Evolutionary conservation across 352 stramenopile species (phyloP).

Genomic region (Globisporangium apiculatum): DNA sequence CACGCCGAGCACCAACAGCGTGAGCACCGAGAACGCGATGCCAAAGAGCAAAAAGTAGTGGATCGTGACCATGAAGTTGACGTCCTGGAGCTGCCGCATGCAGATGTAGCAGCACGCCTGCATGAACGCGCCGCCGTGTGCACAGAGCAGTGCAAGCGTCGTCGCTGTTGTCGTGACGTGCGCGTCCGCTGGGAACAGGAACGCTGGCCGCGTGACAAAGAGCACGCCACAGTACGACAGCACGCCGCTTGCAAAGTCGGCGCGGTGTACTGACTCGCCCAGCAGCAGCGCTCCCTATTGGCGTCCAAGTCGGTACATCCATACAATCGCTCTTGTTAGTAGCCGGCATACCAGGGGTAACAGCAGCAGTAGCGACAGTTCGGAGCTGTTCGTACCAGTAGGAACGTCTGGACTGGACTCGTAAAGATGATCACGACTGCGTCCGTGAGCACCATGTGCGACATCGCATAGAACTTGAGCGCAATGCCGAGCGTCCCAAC

Average conservation of each 20-base stretch:
- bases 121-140: slow-evolving; percentile 30
- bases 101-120: slow-evolving; percentile 48
- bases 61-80: slow-evolving; percentile 26
- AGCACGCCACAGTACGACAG: slow-evolving; percentile 55
- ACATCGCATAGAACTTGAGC: slow-evolving; percentile 53
- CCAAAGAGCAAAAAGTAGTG: slow-evolving; percentile 36
- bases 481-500: slow-evolving; percentile 44
- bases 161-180: slow-evolving; percentile 4
- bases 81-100: slow-evolving; percentile 44
- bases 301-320: too few relatives aligned
- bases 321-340: too few relatives aligned
- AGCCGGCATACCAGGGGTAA: too few relatives aligned
- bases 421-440: slow-evolving; percentile 64
- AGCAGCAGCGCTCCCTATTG: slow-evolving; percentile 36
- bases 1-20: slow-evolving; percentile 23
- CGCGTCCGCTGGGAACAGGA: slow-evolving; percentile 30
- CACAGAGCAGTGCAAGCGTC: slow-evolving; percentile 28
- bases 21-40: slow-evolving; percentile 18
- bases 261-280: slow-evolving; percentile 31
- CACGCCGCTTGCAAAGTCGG: slow-evolving; percentile 38
- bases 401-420: slow-evolving; percentile 50
- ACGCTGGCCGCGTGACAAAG: slow-evolving; percentile 49
- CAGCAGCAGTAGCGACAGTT: too few relatives aligned
- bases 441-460: slow-evolving; percentile 69
- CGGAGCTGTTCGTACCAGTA: slow-evolving; percentile 21